These are phyloP conservation scores for Meyerozyma smithsonii DNA, from an alignment of 1,139 yeast species.

Conservation along the genomic window DNA sequence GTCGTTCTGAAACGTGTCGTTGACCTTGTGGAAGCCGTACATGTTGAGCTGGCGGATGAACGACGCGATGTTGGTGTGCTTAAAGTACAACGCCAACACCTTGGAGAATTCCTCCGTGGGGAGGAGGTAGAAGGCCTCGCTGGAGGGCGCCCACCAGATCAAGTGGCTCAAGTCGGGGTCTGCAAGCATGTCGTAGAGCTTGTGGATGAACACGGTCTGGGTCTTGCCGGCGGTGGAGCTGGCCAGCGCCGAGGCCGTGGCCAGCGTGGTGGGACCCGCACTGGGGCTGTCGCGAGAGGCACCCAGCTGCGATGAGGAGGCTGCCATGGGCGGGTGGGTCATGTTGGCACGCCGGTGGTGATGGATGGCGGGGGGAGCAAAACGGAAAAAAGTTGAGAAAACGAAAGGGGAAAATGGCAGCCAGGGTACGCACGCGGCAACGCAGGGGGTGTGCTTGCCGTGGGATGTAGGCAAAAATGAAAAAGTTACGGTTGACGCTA, in stretches of 20 bases:
- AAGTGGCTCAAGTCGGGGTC: constrained; percentile 47
- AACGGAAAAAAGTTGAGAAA: background rate
- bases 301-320: background rate
- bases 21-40: constrained; percentile 70
- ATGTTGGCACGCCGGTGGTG: too few relatives aligned
- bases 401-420: too few relatives aligned
- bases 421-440: too few relatives aligned
- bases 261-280: constrained; percentile 18
- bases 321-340: background rate
- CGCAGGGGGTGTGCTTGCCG: too few relatives aligned
- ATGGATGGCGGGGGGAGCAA: too few relatives aligned
- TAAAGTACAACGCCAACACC: constrained; percentile 61
- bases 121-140: constrained; percentile 38
- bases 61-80: constrained; percentile 76
- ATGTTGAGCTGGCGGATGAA: constrained; percentile 47
- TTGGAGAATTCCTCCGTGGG: constrained; percentile 60
- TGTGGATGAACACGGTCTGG: constrained; percentile 60
- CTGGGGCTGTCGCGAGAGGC: background rate
- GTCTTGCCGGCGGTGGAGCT: constrained; percentile 29
- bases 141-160: constrained; percentile 47
- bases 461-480: background rate
- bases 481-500: background rate
- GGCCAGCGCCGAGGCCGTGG: constrained; percentile 10
- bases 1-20: constrained; percentile 30
- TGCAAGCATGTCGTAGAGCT: constrained; percentile 59